Evolutionary conservation across 2,329 filamentous ascomycete species (phyloP).

Genomic region (Phyllosticta citrichinensis): DNA sequence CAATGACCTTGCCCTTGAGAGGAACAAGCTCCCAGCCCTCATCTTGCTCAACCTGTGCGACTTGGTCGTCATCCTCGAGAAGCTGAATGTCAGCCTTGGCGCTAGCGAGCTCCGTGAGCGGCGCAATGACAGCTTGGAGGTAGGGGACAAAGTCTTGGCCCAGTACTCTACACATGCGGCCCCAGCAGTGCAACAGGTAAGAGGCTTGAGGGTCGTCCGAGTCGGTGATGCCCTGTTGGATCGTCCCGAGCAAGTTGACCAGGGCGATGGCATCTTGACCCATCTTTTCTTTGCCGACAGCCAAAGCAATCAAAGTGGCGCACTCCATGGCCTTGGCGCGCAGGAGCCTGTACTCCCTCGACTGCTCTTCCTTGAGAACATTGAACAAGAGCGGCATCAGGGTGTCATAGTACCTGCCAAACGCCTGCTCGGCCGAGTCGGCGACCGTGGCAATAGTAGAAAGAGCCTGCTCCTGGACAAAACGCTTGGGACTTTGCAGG

Average conservation of each 20-base stretch:
- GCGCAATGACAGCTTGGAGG: constrained; percentile 86
- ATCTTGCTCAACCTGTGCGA: constrained; percentile 84
- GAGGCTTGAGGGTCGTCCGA: constrained; percentile 91
- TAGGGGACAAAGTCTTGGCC: constrained; percentile 87
- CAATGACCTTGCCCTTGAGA: constrained; percentile 94
- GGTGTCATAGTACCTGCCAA: constrained; percentile 89
- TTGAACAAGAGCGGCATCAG: constrained; percentile 92
- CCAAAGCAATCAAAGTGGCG: constrained; percentile 87
- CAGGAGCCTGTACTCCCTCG: constrained; percentile 84
- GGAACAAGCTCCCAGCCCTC: constrained; percentile 97
- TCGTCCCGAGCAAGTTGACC: constrained; percentile 76
- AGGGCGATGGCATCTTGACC: constrained; percentile 77
- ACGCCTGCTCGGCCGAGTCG: constrained; percentile 93
- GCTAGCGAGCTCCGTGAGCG: constrained; percentile 78
- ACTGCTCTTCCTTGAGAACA: constrained; percentile 79
- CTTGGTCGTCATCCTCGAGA: constrained; percentile 87
- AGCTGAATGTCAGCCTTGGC: constrained; percentile 97
- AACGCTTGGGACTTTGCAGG: constrained; percentile 83
- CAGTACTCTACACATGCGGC: constrained; percentile 93
- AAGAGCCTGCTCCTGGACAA: constrained; percentile 93
- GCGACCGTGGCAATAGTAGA: constrained; percentile 98
- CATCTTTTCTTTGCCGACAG: constrained; percentile 88
- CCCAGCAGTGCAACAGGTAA: constrained; percentile 98
- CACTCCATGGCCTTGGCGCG: constrained; percentile 99
- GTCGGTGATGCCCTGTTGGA: constrained; percentile 73